phyloP scores from a whole-genome alignment of 768 basidiomycete species.

The Mycena capillaripes region DNA sequence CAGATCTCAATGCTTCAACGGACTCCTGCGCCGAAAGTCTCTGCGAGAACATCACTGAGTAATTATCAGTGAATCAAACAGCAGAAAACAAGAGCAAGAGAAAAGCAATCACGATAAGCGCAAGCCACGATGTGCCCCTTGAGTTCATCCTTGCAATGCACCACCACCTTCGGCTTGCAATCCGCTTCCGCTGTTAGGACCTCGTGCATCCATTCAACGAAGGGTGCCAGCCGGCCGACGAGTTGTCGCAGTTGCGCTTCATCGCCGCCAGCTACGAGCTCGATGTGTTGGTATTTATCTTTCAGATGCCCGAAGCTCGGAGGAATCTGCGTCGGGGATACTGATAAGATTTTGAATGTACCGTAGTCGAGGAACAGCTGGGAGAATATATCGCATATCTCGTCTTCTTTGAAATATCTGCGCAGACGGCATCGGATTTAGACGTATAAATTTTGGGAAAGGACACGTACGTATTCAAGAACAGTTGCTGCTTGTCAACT shows the following conservation, averaged over 20 bases:
- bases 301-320: not conserved
- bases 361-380: not conserved
- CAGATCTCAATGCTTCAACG: not conserved
- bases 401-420: not conserved
- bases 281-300: not conserved
- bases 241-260: not conserved
- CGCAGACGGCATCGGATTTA: not conserved
- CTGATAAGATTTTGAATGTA: not conserved
- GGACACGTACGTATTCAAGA: not conserved
- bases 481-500: not conserved
- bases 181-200: not conserved
- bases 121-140: not conserved
- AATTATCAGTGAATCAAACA: not conserved
- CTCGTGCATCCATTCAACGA: not conserved
- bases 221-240: not conserved
- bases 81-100: not conserved
- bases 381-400: not conserved
- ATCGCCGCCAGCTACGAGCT: not conserved
- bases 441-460: not conserved
- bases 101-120: not conserved
- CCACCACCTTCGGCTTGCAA: not conserved
- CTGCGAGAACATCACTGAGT: not conserved
- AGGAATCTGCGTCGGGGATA: not conserved
- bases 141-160: not conserved
- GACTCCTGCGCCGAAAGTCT: not conserved